Base-by-base conservation (phyloP, 2,329 filamentous ascomycete species). In the Fusarium irregulare region DNA sequence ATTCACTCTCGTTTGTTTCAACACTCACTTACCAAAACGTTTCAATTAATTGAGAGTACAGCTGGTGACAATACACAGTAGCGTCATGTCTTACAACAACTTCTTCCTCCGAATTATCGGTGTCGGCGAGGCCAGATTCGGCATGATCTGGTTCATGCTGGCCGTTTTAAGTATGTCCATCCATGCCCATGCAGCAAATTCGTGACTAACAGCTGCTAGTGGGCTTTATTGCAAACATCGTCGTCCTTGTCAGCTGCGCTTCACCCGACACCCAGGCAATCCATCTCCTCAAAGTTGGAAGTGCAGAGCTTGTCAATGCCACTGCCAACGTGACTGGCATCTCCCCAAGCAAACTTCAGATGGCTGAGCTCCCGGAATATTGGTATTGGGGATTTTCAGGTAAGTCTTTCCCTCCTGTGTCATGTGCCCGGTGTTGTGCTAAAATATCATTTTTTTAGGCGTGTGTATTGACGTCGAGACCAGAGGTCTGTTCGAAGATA, bases 321-420 rank as follows among this genome's bases (percentile, higher is more conserved):
- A 40, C 54, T 4, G 30, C 54, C 11, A 56, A 56, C 12, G 21
- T 56, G 1, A 56, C 54, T 8, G 54, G 46, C 4, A 20, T 50
- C 8, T 40, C 42, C 6, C 18, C 13, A 10, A 40, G 6, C 16
- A 37, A 50, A 8, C 23, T 56, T 1, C 23, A 40, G 12, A 40
- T 27, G 5, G 11, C 18, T 8, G 44, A 48, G 23, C 44, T 56
- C 7, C 54, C 42, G 1, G 54, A 56, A 2, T 30, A 56, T 28
- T 56, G 54, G 44, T 56, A 56, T 4, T 56, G 44, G 54, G 54
- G 54, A 4, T 16, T 49, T 7, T 50, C 54, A 11, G 54, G 54
- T 50, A 2, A 11, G 18, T 12, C 4, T 13, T 44, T 6, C 10
- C 2, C 14, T 8, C 2, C 6, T 23, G 4, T 7, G 2, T 12